Evolutionary conservation across 192 early-diverging fungal species (phyloP), one percentile per base, ranked within the genome.

Genomic region (Mortierella antarctica): DNA sequence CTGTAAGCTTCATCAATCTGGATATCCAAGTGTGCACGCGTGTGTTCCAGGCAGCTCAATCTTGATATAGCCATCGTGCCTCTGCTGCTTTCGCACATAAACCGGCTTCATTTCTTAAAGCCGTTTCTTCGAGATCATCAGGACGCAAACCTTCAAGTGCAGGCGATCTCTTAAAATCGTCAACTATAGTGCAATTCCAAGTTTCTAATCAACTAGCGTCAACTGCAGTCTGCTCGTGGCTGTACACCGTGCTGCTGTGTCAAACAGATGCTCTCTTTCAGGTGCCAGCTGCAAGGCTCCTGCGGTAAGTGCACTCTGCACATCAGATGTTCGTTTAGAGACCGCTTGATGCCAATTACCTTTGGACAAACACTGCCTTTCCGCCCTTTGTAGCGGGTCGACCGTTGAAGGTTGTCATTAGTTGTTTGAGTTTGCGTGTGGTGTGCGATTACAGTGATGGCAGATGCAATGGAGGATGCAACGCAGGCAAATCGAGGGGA

Each of bases 281-380:
- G 31, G 31, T 31, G 31, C 31, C 31, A 31, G 31, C 31, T 31
- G 31, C 31, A 31, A 31, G 31, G 31, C 31, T 31, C 31, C 31
- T 31, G 31, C 1, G 31, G 3, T 31, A 31, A 31, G 1, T 31
- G 1, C n/a, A n/a, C 3, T 31, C 31, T 31, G 3, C 31, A 3
- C 31, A 31, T 3, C 31, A 31, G 31, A 31, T 31, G 31, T 31
- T 3, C 31, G 31, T 31, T 31, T 3, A 31, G 31, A 31, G 1
- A 31, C 31, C 31, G 31, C 3, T 31, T 31, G 31, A 31, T 31
- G 31, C 31, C 3, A 23, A 15, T 64, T 79, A 71, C 76, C 64
- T 71, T 42, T 71, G 69, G 14, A 70, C 62, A 66, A 79, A 54
- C 18, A 66, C 64, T 18, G 76, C 31, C 42, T 79, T 79, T 50